Percentiles rank a stretch among this genome's conserved stretches.
Conservation (phyloP, 2,329 filamentous ascomycete species). For the Zymoseptoria tritici region DNA sequence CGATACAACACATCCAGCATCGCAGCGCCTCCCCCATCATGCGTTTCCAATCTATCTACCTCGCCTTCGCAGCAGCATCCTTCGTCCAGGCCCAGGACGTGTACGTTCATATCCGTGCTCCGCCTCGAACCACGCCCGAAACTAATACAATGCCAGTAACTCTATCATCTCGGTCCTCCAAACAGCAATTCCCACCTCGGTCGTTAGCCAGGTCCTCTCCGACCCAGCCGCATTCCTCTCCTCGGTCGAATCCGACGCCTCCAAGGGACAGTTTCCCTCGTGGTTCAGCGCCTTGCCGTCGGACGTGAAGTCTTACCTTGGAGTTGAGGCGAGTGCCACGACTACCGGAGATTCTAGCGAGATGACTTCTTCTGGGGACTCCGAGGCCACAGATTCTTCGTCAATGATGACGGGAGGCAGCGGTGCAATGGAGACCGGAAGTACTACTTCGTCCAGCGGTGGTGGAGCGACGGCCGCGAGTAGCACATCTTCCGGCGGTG, state of each 20-base stretch:
- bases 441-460: neutral
- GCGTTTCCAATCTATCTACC: neutral
- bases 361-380: slow-evolving; percentile 3
- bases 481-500: slow-evolving; percentile 11
- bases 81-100: neutral
- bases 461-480: neutral
- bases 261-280: slow-evolving; percentile 35
- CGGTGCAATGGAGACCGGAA: neutral
- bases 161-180: slow-evolving; percentile 38
- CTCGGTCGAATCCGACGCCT: slow-evolving; percentile 37
- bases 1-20: too few relatives aligned
- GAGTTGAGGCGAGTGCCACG: slow-evolving; percentile 17
- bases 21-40: neutral
- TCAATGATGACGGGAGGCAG: neutral
- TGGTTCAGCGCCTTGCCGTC: slow-evolving; percentile 41
- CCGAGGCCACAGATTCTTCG: neutral
- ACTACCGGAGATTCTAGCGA: slow-evolving; percentile 17
- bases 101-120: neutral
- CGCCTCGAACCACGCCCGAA: neutral
- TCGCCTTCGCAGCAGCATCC: neutral
- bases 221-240: slow-evolving; percentile 35
- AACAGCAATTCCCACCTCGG: slow-evolving; percentile 38
- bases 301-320: slow-evolving; percentile 38
- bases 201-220: slow-evolving; percentile 34
- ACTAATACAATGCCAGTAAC: slow-evolving; percentile 15